Conservation (phyloP, 1,139 yeast genomes). For the Kodamaea derodonti region DNA sequence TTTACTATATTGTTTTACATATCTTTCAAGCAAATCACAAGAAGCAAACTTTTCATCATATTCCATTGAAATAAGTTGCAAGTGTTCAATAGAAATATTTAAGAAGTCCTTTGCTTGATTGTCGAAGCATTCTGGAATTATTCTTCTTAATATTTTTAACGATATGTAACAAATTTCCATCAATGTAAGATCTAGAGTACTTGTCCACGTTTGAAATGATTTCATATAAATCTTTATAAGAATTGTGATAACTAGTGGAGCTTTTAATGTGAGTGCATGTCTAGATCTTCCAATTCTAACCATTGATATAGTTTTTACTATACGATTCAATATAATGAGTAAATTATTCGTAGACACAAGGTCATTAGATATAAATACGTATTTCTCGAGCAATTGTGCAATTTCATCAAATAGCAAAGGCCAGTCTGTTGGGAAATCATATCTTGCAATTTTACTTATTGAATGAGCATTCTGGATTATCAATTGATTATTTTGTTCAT, state of each 20-base stretch:
- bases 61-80: slow-evolving; percentile 50
- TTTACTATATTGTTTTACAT: slow-evolving; percentile 73
- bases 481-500: slow-evolving; percentile 71
- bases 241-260: slow-evolving; percentile 58
- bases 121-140: slow-evolving; percentile 71
- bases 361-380: slow-evolving; percentile 46
- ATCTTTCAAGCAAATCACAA: slow-evolving; percentile 59
- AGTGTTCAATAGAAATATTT: slow-evolving; percentile 53
- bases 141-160: slow-evolving; percentile 68
- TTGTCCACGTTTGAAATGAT: slow-evolving; percentile 63
- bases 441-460: slow-evolving; percentile 68
- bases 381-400: slow-evolving; percentile 32
- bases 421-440: slow-evolving; percentile 89
- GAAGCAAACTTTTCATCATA: slow-evolving; percentile 49
- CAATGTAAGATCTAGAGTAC: slow-evolving; percentile 35
- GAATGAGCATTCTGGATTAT: slow-evolving; percentile 83
- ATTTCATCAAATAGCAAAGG: slow-evolving; percentile 69
- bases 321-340: slow-evolving; percentile 67
- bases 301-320: slow-evolving; percentile 66
- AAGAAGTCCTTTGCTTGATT: slow-evolving; percentile 56
- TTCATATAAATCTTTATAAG: slow-evolving; percentile 56
- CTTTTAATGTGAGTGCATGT: slow-evolving; percentile 70
- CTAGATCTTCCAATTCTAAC: slow-evolving; percentile 83
- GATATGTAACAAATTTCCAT: slow-evolving; percentile 76
- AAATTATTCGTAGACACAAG: slow-evolving; percentile 56